A percentile compares a stretch with the other conserved stretches of the same genome.
phyloP scores from a whole-genome alignment of 1,139 yeast genomes.

The Barnettozyma hawaiiensis region DNA sequence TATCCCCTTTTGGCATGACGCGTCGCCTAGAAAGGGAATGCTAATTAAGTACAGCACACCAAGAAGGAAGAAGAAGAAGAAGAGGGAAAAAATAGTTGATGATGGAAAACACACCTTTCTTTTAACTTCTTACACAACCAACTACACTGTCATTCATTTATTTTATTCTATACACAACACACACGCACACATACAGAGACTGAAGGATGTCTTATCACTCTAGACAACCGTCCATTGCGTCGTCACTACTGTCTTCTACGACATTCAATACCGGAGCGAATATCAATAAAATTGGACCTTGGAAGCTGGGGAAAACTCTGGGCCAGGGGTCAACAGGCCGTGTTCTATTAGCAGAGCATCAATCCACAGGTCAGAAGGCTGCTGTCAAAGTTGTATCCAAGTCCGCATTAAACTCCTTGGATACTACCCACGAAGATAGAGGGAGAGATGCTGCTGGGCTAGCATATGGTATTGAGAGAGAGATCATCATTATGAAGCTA shows the following conservation, averaged over 20 bases:
- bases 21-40: slow-evolving; percentile 3
- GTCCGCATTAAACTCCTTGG: slow-evolving; percentile 38
- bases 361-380: slow-evolving; percentile 64
- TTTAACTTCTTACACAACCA: not conserved
- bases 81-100: not conserved
- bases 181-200: not conserved
- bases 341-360: slow-evolving; percentile 67
- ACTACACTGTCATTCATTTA: slow-evolving; percentile 6
- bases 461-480: slow-evolving; percentile 80
- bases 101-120: not conserved
- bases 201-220: slow-evolving; percentile 27
- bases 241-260: slow-evolving; percentile 27
- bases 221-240: slow-evolving; percentile 29
- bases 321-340: slow-evolving; percentile 84
- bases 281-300: slow-evolving; percentile 55
- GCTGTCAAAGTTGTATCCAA: slow-evolving; percentile 81
- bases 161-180: too few species aligned
- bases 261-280: slow-evolving; percentile 25
- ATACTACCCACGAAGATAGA: slow-evolving; percentile 31
- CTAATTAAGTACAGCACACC: slow-evolving; percentile 1
- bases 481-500: slow-evolving; percentile 75
- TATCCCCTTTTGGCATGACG: not conserved
- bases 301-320: slow-evolving; percentile 72
- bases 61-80: not conserved
- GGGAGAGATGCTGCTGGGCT: slow-evolving; percentile 46